Evolutionary conservation across 805 yeast species (phyloP), one percentile per base, ranked within the genome.

Genomic region (Candida chilensis): DNA sequence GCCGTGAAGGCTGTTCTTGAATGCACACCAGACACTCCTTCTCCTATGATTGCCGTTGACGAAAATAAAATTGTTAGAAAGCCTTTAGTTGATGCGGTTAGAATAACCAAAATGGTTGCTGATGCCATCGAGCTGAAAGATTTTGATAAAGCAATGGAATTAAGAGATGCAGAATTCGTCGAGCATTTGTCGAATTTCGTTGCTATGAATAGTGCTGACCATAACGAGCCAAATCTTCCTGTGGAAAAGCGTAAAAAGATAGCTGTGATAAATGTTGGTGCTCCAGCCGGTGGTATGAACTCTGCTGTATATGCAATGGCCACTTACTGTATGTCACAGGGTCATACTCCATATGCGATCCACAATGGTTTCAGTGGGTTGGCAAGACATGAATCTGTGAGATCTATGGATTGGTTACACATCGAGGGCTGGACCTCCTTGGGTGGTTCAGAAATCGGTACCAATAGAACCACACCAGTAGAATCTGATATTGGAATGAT

Each of bases 401-500:
- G 70, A 32, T 74, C 74, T 46, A 55, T 92, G 27, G 60, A 66
- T 17, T 92, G 96, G 96, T 58, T 78, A 36, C 88, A 83, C 45
- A 83, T 87, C 34, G 94, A 83, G 52, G 79, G 76, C 36, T 88
- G 96, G 95, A 78, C 76, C 52, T 75, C 80, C 36, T 47, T 72
- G 36, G 99, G 98, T 47, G 99, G 98, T 17, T 85, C 96, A 18
- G 96, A 88, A 52, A 80, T 92, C 38, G 99, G 99, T 45, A 92
- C 98, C 20, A 92, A 92, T 66, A 73, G 98, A 48, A 65, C 78
- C 26, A 67, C 86, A 19, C 98, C 98, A 14, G 63, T 68, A 19
- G 78, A 74, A 32, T 54, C 64, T 17, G 96, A 90, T 54, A 57
- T 85, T 43, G 98, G 98, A 31, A 73, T 86, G 51, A 78, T 88